Percentiles rank a stretch among this genome's conserved stretches.
Evolutionary conservation across 805 yeast genomes (phyloP).

Genomic region (Maudiozyma barnettii): DNA sequence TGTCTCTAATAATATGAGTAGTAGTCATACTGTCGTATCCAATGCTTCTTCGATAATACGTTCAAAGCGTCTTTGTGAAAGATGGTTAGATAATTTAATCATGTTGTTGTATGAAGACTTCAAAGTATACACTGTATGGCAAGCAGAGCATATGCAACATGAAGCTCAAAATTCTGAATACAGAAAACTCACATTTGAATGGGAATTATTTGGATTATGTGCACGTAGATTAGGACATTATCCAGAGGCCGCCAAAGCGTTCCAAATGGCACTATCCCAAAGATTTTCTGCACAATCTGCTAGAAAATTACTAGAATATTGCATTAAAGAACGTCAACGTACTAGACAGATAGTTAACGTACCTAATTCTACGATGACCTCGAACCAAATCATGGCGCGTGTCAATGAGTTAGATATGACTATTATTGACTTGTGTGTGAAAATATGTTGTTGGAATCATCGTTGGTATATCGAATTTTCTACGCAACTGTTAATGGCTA

Average conservation of each 20-base stretch:
- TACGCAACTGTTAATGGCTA: conserved; percentile 48
- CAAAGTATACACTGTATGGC: conserved; percentile 83
- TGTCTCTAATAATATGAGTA: neutral
- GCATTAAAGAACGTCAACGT: conserved; percentile 39
- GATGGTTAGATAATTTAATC: conserved; percentile 72
- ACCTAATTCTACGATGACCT: conserved; percentile 18
- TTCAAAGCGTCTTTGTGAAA: conserved; percentile 58
- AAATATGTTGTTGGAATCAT: conserved; percentile 92
- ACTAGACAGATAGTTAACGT: conserved; percentile 14
- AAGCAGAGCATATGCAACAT: conserved; percentile 80
- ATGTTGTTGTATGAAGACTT: conserved; percentile 65
- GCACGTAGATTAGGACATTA: conserved; percentile 78
- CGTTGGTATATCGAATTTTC: conserved; percentile 95
- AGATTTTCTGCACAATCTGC: conserved; percentile 78
- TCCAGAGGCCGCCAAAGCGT: conserved; percentile 83
- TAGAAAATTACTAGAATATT: conserved; percentile 60
- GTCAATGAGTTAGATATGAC: conserved; percentile 36
- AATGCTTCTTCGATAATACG: conserved; percentile 33
- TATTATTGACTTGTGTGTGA: conserved; percentile 61
- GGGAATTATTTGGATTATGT: conserved; percentile 85
- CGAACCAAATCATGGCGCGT: conserved; percentile 28
- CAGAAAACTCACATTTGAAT: conserved; percentile 71
- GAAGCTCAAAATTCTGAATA: conserved; percentile 78
- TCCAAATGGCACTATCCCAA: conserved; percentile 55
- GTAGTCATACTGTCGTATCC: neutral